These are phyloP conservation scores for Niveomyces coronatus DNA, from an alignment of 2,329 filamentous ascomycete genomes.

Conservation along the genomic window DNA sequence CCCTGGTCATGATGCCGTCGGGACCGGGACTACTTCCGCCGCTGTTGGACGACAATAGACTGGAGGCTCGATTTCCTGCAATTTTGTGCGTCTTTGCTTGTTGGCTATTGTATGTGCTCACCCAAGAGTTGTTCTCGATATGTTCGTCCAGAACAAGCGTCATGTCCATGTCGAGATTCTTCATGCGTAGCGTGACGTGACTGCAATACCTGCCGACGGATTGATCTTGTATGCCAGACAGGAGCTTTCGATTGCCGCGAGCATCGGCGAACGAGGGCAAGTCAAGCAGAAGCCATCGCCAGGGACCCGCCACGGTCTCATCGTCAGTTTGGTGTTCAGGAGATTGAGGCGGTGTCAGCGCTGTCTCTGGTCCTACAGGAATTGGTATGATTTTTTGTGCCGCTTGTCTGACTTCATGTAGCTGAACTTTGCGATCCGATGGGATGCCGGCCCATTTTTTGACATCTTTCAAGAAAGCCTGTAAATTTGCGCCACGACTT, in stretches of 20 bases:
- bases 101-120: conserved; percentile 38
- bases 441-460: conserved; percentile 63
- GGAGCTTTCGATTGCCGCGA: conserved; percentile 16
- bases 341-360: conserved; percentile 31
- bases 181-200: conserved; percentile 50
- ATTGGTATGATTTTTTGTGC: conserved; percentile 26
- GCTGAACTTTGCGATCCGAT: conserved; percentile 59
- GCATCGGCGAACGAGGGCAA: conserved; percentile 42
- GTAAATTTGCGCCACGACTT: conserved; percentile 58
- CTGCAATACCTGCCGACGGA: conserved; percentile 77
- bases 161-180: conserved; percentile 61
- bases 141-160: conserved; percentile 79
- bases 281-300: conserved; percentile 34
- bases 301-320: conserved; percentile 24
- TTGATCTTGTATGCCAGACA: conserved; percentile 41
- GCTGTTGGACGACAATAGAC: conserved; percentile 32
- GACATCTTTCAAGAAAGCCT: conserved; percentile 64
- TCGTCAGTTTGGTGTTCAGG: conserved; percentile 19
- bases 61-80: conserved; percentile 18
- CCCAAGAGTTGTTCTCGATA: conserved; percentile 46
- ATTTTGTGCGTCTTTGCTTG: conserved; percentile 25
- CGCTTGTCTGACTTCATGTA: conserved; percentile 52
- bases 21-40: conserved; percentile 59
- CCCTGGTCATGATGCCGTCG: conserved; percentile 55
- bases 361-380: conserved; percentile 24